These are phyloP conservation scores for Trichocladium uniseriatum DNA, from an alignment of 495 filamentous ascomycete genomes.

Conservation along the genomic window DNA sequence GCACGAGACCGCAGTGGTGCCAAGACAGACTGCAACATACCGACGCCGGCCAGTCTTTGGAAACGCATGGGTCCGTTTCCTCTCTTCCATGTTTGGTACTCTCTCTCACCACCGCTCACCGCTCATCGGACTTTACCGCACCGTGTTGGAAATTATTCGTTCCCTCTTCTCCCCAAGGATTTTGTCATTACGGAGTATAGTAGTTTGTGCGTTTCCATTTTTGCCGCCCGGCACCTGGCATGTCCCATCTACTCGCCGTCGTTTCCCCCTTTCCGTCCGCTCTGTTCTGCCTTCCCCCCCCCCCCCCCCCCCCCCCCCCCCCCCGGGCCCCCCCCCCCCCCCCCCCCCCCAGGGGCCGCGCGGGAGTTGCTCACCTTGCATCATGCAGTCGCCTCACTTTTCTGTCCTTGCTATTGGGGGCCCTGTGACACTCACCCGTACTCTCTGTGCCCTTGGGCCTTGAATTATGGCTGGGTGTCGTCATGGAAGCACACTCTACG, in stretches of 20 bases:
- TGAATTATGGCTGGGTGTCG: neutral
- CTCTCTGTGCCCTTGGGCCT: neutral
- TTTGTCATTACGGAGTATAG: no score
- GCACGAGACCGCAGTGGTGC: neutral
- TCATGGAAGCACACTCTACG: neutral
- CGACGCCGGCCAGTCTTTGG: neutral
- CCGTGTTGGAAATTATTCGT: neutral
- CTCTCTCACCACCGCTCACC: neutral
- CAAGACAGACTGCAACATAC: neutral
- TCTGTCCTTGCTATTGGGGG: neutral
- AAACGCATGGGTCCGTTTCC: neutral
- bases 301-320: no score
- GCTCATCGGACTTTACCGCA: slow-evolving; percentile 1
- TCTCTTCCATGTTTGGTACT: neutral
- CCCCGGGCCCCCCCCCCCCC: neutral
- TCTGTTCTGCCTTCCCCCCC: neutral
- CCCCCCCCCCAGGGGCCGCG: neutral
- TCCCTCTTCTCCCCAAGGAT: neutral
- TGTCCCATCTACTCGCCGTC: neutral
- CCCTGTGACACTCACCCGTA: neutral
- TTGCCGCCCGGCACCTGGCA: no score
- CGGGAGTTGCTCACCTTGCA: neutral
- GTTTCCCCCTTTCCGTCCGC: neutral
- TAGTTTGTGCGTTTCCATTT: no score
- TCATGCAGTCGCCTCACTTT: slow-evolving; percentile 8